Evolutionary conservation across 1,284 basidiomycete genomes (phyloP), one percentile per base, ranked within the genome.

Genomic region (Vanrija sp.): DNA sequence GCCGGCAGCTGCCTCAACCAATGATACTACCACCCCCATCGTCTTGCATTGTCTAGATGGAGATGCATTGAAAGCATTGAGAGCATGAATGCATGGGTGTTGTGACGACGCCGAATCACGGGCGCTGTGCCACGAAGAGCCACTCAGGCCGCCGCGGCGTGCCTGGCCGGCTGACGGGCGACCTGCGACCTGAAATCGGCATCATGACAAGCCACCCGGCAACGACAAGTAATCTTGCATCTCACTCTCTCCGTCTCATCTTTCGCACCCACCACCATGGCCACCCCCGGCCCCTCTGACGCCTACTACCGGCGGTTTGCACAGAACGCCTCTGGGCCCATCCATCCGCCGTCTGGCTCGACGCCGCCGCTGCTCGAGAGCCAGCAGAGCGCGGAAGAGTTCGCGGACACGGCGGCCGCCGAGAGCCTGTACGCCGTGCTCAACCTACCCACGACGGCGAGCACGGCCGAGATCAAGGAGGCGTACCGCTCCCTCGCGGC

Each of bases 401-500:
- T 62, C 21, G 21, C 56, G 16, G 55, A 60, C 46, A 9, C 18
- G 4, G 42, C 43, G 8, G 48, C 52, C n/a, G 25, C 39, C 1
- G 58, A 66, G 28, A 47, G 63, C 14, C 59, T 73, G 8, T 75
- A 75, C 51, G 67, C 69, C 18, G 48, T 77, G 1, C 68, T 77
- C 15, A 77, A 77, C 52, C 51, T 77, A 10, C 58, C 67, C 12
- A 60, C 28, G 61, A 64, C 21, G 74, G 28, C 75, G 3, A 63
- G 65, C 9, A 53, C 64, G 8, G 58, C 64, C 7, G 69, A 72
- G 47, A 74, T 77, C 44, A 55, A 69, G 42, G 73, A 74, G 40
- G 48, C 66, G 12, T 77, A 77, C 55, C 65, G 75, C 26, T 53
- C 65, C 9, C 58, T 77, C 0, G 75, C 73, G 43, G 69, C 79